phyloP scores from a whole-genome alignment of 2,329 filamentous ascomycete species.

The Hypoxylon sp. region DNA sequence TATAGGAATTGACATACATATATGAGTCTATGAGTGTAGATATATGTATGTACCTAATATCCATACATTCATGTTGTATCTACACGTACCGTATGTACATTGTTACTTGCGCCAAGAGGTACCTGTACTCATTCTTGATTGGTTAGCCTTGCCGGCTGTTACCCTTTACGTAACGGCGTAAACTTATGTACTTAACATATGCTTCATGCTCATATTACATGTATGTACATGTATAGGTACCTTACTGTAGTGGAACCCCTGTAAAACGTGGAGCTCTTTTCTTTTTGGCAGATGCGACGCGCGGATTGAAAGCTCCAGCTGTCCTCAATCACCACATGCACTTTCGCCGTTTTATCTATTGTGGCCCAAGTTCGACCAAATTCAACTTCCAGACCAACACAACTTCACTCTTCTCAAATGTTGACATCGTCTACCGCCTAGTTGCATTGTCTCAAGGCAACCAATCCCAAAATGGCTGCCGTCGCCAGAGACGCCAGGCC shows the following conservation, averaged over 20 bases:
- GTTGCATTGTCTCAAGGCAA: slow-evolving; percentile 47
- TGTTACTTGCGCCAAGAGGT: neutral
- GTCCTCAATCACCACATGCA: slow-evolving; percentile 44
- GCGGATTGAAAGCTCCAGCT: slow-evolving; percentile 51
- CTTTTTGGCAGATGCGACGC: slow-evolving; percentile 40
- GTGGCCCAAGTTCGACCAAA: slow-evolving; percentile 18
- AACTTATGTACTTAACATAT: neutral
- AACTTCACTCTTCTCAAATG: slow-evolving; percentile 45
- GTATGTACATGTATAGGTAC: neutral
- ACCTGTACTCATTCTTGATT: slow-evolving; percentile 11
- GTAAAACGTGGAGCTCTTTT: slow-evolving; percentile 37
- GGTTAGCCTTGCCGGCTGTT: slow-evolving; percentile 3
- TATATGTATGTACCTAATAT: slow-evolving; percentile 2
- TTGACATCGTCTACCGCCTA: slow-evolving; percentile 42
- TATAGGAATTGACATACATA: neutral
- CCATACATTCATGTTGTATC: no score
- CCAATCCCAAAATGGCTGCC: slow-evolving; percentile 58
- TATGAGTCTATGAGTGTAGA: neutral
- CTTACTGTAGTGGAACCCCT: slow-evolving; percentile 22
- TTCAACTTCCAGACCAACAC: slow-evolving; percentile 16
- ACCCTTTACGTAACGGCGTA: neutral
- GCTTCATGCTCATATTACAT: slow-evolving; percentile 1
- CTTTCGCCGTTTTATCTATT: slow-evolving; percentile 23
- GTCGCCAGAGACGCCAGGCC: slow-evolving; percentile 54
- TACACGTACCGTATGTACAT: no score